Evolutionary conservation across 1,284 basidiomycete genomes (phyloP), one percentile per base, ranked within the genome.

Genomic region (Trichosporon sp.): DNA sequence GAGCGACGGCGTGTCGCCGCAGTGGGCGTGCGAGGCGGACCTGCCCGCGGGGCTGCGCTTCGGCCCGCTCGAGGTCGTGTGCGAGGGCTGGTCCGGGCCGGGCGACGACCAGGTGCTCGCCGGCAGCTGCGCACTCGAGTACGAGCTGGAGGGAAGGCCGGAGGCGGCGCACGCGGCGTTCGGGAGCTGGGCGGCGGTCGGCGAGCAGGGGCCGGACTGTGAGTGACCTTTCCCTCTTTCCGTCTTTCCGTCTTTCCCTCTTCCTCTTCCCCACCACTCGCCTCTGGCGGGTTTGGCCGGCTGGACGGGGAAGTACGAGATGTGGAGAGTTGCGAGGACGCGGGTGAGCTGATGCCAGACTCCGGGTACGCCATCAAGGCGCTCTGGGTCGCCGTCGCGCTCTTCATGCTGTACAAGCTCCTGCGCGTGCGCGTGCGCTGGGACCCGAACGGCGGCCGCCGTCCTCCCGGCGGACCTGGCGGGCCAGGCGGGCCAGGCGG

Each of bases 1-100:
- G 44, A 91, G 91, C 8, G 83, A 84, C 70, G 92, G 91, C 1
- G 84, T 87, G 1, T 89, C 91, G 12, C 88, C 93, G 4, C 92
- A 95, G 76, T 95, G 93, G 93, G 91, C 90, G 90, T 98, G 95
- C 80, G 89, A 93, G 78, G 92, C 94, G 7, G 94, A 98, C 78
- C 84, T 98, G 9, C 94, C 94, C 2, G 88, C 89, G 56, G 85
- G 88, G 2, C 80, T 95, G 66, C 86, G 92, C 15, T 90, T 98
- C 70, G 95, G 95, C 8, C 86, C 88, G 68, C 89, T 96, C 0
- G 87, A 89, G 70, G 90, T 98, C 1, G 89, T 88, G 23, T 98
- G 95, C 76, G 95, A 98, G 84, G 94, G 95, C 11, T 98, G 90
- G 89, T 87, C 86, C 38, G 83, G 86, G 29, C 87, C 93, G 0